Evolutionary conservation across 495 filamentous ascomycete species (phyloP).

Genomic region (Penicillium goetzii): DNA sequence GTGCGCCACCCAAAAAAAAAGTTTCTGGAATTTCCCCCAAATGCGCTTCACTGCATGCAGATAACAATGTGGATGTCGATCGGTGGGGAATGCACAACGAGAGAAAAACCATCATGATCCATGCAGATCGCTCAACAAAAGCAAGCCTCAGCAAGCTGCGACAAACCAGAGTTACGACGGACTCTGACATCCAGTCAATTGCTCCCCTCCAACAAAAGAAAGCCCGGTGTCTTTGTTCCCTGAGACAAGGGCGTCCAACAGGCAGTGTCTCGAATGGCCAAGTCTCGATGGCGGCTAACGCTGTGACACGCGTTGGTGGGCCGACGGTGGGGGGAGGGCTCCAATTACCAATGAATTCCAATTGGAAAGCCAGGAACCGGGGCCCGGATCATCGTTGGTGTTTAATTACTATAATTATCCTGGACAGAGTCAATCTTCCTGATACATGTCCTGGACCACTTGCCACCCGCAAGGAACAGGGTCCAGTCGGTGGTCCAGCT

Average conservation of each 20-base stretch:
- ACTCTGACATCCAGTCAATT: neutral
- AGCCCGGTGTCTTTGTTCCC: neutral
- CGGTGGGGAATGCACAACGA: slow-evolving; percentile 26
- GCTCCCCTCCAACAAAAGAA: neutral
- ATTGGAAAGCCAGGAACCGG: slow-evolving; percentile 29
- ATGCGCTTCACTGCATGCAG: slow-evolving; percentile 33
- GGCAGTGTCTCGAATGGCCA: slow-evolving; percentile 18
- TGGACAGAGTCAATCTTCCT: neutral
- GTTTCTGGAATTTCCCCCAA: slow-evolving; percentile 27
- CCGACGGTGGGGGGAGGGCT: slow-evolving; percentile 19
- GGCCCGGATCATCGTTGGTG: slow-evolving; percentile 13
- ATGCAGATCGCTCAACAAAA: slow-evolving; percentile 6
- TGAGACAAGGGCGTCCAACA: neutral
- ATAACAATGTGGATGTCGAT: slow-evolving; percentile 25
- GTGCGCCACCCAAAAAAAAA: slow-evolving; percentile 23
- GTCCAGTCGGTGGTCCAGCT: neutral
- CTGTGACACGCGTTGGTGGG: slow-evolving; percentile 40
- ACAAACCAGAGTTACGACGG: neutral
- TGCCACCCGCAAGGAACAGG: slow-evolving; percentile 15
- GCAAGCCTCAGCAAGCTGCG: neutral
- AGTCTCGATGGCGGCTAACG: slow-evolving; percentile 19
- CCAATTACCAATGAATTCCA: slow-evolving; percentile 11
- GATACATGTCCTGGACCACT: slow-evolving; percentile 5
- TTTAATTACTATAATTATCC: slow-evolving; percentile 24
- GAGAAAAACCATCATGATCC: neutral